Percentiles rank a stretch among this genome's conserved stretches.
These are phyloP conservation scores for Uncinocarpus reesii DNA, from an alignment of 2,329 filamentous ascomycete species.

Conservation along the genomic window DNA sequence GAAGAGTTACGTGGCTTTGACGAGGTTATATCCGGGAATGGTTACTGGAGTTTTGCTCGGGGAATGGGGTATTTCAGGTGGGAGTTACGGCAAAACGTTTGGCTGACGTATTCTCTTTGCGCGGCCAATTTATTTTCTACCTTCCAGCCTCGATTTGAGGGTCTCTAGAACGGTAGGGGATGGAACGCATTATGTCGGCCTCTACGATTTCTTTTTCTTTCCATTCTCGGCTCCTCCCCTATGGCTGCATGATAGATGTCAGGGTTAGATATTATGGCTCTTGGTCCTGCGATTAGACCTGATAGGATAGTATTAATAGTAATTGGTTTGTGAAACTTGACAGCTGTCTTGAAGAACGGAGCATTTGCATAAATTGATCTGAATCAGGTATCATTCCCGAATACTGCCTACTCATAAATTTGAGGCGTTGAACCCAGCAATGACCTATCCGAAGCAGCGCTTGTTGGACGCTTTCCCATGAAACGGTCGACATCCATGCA, in stretches of 20 bases:
- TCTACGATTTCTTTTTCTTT: neutral
- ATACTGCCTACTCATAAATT: too few species aligned
- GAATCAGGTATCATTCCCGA: too few species aligned
- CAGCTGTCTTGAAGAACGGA: too few species aligned
- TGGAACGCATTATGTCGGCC: neutral
- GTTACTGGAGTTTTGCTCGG: conserved; percentile 1
- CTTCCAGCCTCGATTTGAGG: neutral
- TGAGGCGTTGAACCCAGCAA: too few species aligned
- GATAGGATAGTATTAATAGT: neutral
- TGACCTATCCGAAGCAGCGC: too few species aligned
- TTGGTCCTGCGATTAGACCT: neutral
- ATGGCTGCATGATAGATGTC: neutral
- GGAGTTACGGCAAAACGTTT: neutral
- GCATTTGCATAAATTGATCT: too few species aligned
- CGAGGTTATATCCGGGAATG: neutral
- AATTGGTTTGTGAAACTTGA: too few species aligned
- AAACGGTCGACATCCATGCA: too few species aligned
- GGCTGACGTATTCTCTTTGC: neutral
- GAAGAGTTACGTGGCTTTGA: neutral
- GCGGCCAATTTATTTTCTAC: neutral
- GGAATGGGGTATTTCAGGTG: neutral
- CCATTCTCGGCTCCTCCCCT: neutral
- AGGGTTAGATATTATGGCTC: neutral
- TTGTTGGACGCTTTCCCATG: too few species aligned
- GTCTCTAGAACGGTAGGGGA: neutral